Evolutionary conservation across 2,329 filamentous ascomycete species (phyloP), one percentile per base, ranked within the genome.

Genomic region (Phialocephala subalpina): DNA sequence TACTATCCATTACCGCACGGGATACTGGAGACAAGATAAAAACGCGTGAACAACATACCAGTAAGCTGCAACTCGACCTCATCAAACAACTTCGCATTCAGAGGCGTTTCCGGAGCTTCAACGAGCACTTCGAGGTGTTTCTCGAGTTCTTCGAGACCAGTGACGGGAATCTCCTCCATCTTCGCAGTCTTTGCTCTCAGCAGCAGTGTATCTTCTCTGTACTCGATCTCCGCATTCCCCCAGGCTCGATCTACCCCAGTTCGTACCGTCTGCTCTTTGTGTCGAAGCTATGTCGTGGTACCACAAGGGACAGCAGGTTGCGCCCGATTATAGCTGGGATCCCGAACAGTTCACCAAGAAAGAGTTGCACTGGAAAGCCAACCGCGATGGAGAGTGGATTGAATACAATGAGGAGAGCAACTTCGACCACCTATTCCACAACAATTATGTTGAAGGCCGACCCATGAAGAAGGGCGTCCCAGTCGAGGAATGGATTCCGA

Each of bases 21-120:
- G 45, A 7, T 20, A 2, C n/a, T 49, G 1, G 18, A 25, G 20
- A 9, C 20, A 6, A 11, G 20, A 6, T 2, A 25, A 49, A 49
- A n/a, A 49, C 45, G n/a, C 14, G n/a, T 53, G 18, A 53, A 53
- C 35, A 57, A 65, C 74, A 29, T 73, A 84, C 86, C 83, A 49
- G 81, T 88, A 18, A 90, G 78, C 72, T 89, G 86, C 3, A 89
- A 81, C 71, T 86, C 83, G 53, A 89, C 82, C 72, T 87, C 78
- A 72, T 89, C 87, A 65, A 90, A 84, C 1, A 89, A 78, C 69
- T 83, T 83, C 12, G 78, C 76, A 66, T 84, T 76, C 40, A 86
- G 77, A 0, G 78, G 74, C 1, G 80, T 74, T 0, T 78, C 77
- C 20, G 82, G 78, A 66, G 83, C 80, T 29, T 77, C 73, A 20